Conservation (phyloP, 441 rosid species). For the Adansonia madagascariensis region DNA sequence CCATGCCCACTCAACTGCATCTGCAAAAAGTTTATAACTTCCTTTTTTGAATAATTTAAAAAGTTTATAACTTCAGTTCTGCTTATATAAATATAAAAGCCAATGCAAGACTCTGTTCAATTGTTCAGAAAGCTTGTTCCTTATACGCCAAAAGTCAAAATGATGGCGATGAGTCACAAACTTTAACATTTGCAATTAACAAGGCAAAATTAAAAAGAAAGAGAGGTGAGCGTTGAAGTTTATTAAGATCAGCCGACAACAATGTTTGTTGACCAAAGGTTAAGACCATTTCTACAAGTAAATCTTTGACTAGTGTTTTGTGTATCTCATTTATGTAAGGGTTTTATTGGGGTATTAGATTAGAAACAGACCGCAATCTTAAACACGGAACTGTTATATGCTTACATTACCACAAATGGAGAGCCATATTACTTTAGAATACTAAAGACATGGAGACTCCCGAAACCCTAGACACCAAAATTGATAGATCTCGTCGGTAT, state of each 20-base stretch:
- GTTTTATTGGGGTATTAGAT: background rate
- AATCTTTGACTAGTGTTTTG: background rate
- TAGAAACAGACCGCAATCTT: background rate
- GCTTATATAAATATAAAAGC: background rate
- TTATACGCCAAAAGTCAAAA: background rate
- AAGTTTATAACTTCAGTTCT: background rate
- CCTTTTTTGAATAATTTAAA: background rate
- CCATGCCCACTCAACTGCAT: constrained; percentile 44
- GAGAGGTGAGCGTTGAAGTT: background rate
- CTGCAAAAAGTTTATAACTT: background rate
- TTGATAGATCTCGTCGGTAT: background rate
- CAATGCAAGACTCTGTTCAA: background rate
- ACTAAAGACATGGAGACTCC: background rate
- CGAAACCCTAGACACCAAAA: background rate
- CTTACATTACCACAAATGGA: no score
- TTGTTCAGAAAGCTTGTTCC: background rate
- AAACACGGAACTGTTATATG: background rate
- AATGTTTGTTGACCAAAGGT: background rate
- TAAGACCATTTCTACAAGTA: background rate
- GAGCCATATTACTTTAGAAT: no score
- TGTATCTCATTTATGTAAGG: background rate
- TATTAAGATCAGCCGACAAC: background rate
- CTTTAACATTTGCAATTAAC: background rate
- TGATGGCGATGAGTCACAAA: background rate
- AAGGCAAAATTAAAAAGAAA: background rate